phyloP scores from a whole-genome alignment of 1,139 yeast genomes.

The Yamadazyma spencermartinsiae region DNA sequence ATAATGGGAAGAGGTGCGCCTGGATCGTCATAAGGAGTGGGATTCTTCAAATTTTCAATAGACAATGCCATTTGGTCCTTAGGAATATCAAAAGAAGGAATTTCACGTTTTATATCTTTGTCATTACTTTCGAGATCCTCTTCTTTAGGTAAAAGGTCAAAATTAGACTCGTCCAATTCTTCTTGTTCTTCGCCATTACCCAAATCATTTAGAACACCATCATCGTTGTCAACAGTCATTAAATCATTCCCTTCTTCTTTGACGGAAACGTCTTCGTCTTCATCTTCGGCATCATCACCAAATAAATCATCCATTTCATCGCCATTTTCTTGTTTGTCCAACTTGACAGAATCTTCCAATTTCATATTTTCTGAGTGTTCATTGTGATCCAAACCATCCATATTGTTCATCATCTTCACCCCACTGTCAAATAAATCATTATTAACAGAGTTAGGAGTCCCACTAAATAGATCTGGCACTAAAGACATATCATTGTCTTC shows the following conservation, averaged over 20 bases:
- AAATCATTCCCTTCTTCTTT: conserved; percentile 2
- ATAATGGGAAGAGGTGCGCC: conserved; percentile 75
- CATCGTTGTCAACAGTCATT: background rate
- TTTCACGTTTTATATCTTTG: background rate
- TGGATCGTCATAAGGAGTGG: conserved; percentile 70
- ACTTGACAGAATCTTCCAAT: conserved; percentile 24
- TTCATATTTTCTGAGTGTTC: conserved; percentile 18
- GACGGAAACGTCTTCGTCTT: conserved; percentile 9
- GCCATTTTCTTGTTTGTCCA: conserved; percentile 25
- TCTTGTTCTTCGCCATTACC: background rate
- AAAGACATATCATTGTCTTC: conserved; percentile 19
- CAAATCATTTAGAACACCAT: conserved; percentile 1
- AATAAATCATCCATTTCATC: conserved; percentile 41
- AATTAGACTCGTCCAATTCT: conserved; percentile 1
- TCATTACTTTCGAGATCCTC: background rate
- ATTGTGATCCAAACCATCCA: conserved; percentile 20
- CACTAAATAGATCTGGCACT: conserved; percentile 24
- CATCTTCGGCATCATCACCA: conserved; percentile 34
- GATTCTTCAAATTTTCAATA: conserved; percentile 15
- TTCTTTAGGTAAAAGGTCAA: conserved; percentile 3
- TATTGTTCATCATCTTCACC: conserved; percentile 11
- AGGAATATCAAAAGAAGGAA: conserved; percentile 47
- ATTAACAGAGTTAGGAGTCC: conserved; percentile 23
- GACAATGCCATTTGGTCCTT: conserved; percentile 54
- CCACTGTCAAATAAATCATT: conserved; percentile 17